Conservation (phyloP, 371 early-diverging fungal species). For the Saksenaea vasiformis region DNA sequence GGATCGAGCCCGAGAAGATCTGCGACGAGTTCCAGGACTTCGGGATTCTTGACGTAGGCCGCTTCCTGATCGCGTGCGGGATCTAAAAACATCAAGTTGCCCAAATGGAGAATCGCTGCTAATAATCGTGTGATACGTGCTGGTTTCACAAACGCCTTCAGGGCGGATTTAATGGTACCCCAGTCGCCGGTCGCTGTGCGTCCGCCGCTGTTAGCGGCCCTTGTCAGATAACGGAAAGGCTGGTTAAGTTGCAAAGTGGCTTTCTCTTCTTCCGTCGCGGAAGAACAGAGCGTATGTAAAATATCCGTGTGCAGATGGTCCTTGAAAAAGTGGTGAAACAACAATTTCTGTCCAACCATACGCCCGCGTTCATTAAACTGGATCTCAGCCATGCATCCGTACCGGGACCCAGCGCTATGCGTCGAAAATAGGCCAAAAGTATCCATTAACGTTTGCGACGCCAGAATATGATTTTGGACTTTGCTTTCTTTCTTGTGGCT, state of each 20-base stretch:
- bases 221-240: constrained; percentile 18
- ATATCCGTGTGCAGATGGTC: neutral
- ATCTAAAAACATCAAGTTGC: constrained; percentile 84
- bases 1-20: constrained; percentile 86
- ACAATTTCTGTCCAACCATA: constrained; percentile 30
- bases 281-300: neutral
- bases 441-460: constrained; percentile 71
- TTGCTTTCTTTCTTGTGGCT: constrained; percentile 79
- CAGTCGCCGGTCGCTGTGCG: constrained; percentile 58
- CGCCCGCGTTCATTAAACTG: constrained; percentile 81
- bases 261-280: neutral
- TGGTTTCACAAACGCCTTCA: constrained; percentile 83
- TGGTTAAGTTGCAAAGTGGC: neutral
- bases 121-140: constrained; percentile 84
- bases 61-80: constrained; percentile 63
- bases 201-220: constrained; percentile 37
- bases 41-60: constrained; percentile 73
- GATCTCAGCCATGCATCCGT: constrained; percentile 89
- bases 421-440: constrained; percentile 89
- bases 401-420: constrained; percentile 78
- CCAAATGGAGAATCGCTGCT: constrained; percentile 88
- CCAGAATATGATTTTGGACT: constrained; percentile 68
- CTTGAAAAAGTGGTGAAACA: constrained; percentile 1
- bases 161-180: constrained; percentile 66
- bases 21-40: constrained; percentile 80